A percentile compares a stretch with the other conserved stretches of the same genome.
Evolutionary conservation across 768 basidiomycete species (phyloP).

Genomic region (Rhodotorula sphaerocarpa): DNA sequence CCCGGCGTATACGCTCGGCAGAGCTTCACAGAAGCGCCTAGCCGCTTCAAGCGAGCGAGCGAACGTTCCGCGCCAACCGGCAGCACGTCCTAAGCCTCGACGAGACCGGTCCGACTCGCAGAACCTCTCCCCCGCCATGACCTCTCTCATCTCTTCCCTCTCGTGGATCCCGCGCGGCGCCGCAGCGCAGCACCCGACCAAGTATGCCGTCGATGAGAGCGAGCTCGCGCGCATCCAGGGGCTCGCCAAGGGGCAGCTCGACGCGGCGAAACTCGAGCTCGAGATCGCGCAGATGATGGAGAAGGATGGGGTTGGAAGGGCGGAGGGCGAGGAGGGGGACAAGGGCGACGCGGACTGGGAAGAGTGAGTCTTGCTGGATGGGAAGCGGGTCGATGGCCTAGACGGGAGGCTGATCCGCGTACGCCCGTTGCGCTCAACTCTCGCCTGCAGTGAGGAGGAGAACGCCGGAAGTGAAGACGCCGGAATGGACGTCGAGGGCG

Average conservation of each 20-base stretch:
- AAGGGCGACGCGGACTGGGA: conserved; percentile 61
- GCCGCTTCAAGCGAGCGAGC: too few species aligned
- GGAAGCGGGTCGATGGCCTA: too few species aligned
- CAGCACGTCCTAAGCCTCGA: too few species aligned
- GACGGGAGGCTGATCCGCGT: background rate
- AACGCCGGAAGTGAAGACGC: background rate
- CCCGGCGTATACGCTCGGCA: too few species aligned
- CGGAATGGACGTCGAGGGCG: background rate
- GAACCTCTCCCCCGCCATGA: conserved; percentile 14
- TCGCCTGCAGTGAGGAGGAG: background rate
- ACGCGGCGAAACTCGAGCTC: conserved; percentile 78
- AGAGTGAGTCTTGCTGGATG: conserved; percentile 60
- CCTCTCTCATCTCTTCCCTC: conserved; percentile 35
- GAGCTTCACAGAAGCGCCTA: too few species aligned
- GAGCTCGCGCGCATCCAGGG: conserved; percentile 84
- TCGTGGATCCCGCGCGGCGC: conserved; percentile 60
- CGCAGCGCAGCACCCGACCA: conserved; percentile 63
- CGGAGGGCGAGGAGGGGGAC: conserved; percentile 48
- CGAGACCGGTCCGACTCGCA: too few species aligned
- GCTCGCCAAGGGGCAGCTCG: conserved; percentile 76
- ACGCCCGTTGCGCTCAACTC: too few species aligned
- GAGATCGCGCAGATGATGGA: conserved; percentile 71
- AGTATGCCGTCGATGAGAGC: conserved; percentile 80
- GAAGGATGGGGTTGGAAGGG: conserved; percentile 55
- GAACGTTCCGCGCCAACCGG: too few species aligned